Base-by-base conservation (phyloP, 1,284 basidiomycete species). In the Moesziomyces sp. region DNA sequence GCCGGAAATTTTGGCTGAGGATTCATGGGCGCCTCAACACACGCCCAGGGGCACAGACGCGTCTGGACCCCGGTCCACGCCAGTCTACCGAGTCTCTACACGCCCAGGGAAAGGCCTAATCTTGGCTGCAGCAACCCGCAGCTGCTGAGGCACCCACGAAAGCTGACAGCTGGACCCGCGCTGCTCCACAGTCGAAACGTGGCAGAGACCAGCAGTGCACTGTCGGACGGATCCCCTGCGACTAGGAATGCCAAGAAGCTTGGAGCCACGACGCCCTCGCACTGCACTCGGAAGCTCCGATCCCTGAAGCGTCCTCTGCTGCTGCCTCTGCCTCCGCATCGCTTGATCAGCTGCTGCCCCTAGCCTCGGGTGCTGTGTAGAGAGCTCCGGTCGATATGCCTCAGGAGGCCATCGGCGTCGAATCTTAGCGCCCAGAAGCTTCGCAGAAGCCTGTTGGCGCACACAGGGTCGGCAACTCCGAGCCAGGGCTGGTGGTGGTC, bases 161-260 rank as follows among this genome's bases (percentile, higher is more conserved):
- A 33, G 30, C 30, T 33, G 30, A 33, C 30, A 33, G 30, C 10
- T 33, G 30, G 10, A 33, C 30, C 30, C 30, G 30, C 26, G 26
- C 26, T 28, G 26, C 30, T 33, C 30, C 30, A 33, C 30, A 33
- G 30, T 5, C 13, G 3, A 13, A 33, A 13, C 30, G 16, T 40
- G 38, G 38, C 38, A 40, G 38, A 33, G 30, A 3, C 30, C 38
- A 40, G 38, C 38, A 16, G 14, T 16, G 38, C 16, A 18, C 38
- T 40, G 38, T 40, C 30, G 30, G 38, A 40, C 46, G 58, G 54
- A 49, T 46, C 33, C 33, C 35, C 49, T 48, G 50, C 50, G 48
- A 43, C 43, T 21, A 43, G 38, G 43, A 35, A 44, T 52, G 66
- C 66, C 66, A 69, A 69, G 66, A 58, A 55, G n/a, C 66, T 69